Percentiles rank a stretch among this genome's conserved stretches.
phyloP scores from a whole-genome alignment of 2,329 filamentous ascomycete genomes.

The Fusarium sulawesiense region DNA sequence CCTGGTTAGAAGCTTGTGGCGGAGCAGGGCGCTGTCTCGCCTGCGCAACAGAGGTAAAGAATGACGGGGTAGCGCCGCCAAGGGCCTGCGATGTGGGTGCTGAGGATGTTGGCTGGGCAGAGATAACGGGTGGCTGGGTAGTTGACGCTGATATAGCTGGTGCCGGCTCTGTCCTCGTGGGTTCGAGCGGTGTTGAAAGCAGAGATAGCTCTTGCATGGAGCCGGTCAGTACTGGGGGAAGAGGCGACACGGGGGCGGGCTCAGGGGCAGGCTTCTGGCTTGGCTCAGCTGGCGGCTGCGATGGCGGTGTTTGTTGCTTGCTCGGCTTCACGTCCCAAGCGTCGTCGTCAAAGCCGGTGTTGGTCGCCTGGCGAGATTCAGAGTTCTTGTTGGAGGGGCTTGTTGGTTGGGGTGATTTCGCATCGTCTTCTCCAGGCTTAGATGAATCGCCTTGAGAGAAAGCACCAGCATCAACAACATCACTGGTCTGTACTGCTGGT shows the following conservation, averaged over 20 bases:
- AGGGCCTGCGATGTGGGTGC: constrained; percentile 56
- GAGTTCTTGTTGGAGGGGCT: constrained; percentile 48
- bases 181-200: constrained; percentile 64
- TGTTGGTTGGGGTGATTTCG: constrained; percentile 37
- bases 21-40: constrained; percentile 57
- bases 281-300: constrained; percentile 24
- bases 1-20: constrained; percentile 58
- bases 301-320: constrained; percentile 59
- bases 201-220: constrained; percentile 71
- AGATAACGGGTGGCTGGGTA: constrained; percentile 6
- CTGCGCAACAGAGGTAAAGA: constrained; percentile 62
- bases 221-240: constrained; percentile 69
- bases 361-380: constrained; percentile 39
- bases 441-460: constrained; percentile 71
- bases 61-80: constrained; percentile 67
- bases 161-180: constrained; percentile 56
- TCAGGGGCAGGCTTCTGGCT: constrained; percentile 42
- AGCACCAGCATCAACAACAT: constrained; percentile 87
- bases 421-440: constrained; percentile 36
- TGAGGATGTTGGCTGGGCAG: constrained; percentile 48
- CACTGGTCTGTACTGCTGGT: constrained; percentile 85
- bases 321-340: constrained; percentile 96
- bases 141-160: constrained; percentile 37
- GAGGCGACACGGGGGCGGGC: constrained; percentile 33
- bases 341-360: constrained; percentile 88